These are phyloP conservation scores for Pseudogymnoascus sp. DNA, from an alignment of 2,329 filamentous ascomycete genomes.

Conservation along the genomic window DNA sequence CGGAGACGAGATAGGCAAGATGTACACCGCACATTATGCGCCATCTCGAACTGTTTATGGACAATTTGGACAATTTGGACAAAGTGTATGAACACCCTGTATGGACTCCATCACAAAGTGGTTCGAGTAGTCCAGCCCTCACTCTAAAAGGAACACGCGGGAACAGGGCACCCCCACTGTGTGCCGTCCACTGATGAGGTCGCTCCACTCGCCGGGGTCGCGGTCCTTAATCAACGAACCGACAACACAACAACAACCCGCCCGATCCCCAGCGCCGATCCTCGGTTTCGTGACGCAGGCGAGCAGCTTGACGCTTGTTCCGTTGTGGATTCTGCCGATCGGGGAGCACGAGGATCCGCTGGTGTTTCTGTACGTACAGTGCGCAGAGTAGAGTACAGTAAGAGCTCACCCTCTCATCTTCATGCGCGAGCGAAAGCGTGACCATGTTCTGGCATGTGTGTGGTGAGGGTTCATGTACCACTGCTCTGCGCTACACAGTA, in stretches of 20 bases:
- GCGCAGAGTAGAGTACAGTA: not conserved
- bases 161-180: conserved; percentile 6
- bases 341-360: not conserved
- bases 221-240: conserved; percentile 9
- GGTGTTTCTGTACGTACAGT: not conserved
- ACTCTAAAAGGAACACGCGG: conserved; percentile 10
- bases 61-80: not conserved
- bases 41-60: conserved; percentile 3
- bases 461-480: not conserved
- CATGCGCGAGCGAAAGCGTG: not conserved
- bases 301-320: not conserved
- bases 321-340: not conserved
- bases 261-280: not conserved
- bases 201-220: not conserved
- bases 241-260: not conserved
- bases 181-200: not conserved
- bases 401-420: not conserved
- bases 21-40: conserved; percentile 1
- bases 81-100: conserved; percentile 4
- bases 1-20: not conserved
- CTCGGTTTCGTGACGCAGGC: not conserved
- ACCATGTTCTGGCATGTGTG: not conserved
- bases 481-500: not conserved
- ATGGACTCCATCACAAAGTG: not conserved
- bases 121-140: not conserved